phyloP scores from a whole-genome alignment of 2,329 filamentous ascomycete species.

The Talaromyces piceae region DNA sequence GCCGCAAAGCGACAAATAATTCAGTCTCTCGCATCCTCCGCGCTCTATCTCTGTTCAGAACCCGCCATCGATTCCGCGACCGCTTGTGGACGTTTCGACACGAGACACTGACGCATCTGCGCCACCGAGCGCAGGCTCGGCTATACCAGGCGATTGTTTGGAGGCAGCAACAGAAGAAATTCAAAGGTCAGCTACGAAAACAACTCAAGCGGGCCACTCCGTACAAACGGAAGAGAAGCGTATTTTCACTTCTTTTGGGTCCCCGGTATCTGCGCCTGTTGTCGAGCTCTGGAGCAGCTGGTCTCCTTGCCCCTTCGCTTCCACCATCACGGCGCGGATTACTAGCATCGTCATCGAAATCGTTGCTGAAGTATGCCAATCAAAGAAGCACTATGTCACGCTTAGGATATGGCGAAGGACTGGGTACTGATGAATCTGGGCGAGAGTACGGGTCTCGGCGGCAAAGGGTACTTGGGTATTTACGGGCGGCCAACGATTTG shows the following conservation, averaged over 20 bases:
- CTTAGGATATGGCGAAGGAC: slow-evolving; percentile 19
- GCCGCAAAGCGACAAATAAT: slow-evolving; percentile 18
- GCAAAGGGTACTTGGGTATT: slow-evolving; percentile 66
- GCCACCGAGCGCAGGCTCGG: slow-evolving; percentile 63
- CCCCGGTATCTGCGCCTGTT: slow-evolving; percentile 16
- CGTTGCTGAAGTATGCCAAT: slow-evolving; percentile 12
- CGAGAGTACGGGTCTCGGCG: slow-evolving; percentile 63
- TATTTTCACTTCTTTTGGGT: slow-evolving; percentile 35
- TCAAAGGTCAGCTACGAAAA: slow-evolving; percentile 44
- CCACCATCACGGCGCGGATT: slow-evolving; percentile 8
- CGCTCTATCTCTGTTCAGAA: slow-evolving; percentile 57
- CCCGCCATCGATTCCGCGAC: slow-evolving; percentile 57
- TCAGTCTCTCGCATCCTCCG: slow-evolving; percentile 44
- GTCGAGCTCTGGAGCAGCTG: slow-evolving; percentile 5
- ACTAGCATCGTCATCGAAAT: slow-evolving; percentile 7
- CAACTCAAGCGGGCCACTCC: slow-evolving; percentile 25
- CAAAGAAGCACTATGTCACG: slow-evolving; percentile 15
- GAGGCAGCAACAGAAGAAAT: slow-evolving; percentile 42
- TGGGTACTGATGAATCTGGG: slow-evolving; percentile 25
- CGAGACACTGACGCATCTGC: slow-evolving; percentile 65
- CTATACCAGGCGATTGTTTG: slow-evolving; percentile 68
- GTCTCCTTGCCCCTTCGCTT: no score
- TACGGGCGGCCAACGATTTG: slow-evolving; percentile 65
- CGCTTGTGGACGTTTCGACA: slow-evolving; percentile 64
- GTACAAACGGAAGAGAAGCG: slow-evolving; percentile 30